Base-by-base conservation (phyloP, 805 yeast species). In the Candida ponderosae region DNA sequence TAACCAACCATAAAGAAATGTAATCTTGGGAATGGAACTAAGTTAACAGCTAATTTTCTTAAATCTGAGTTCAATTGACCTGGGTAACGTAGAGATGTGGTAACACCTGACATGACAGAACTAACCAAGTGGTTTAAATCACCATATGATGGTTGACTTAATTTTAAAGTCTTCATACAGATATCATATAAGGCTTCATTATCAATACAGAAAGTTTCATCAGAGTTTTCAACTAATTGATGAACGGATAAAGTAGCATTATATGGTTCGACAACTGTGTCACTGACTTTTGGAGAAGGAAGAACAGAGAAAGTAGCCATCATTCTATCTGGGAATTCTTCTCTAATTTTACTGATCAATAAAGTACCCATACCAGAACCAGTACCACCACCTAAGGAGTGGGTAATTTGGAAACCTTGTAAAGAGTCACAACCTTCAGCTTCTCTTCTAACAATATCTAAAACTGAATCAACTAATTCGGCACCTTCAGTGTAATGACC, bases 1-100 rank as follows among this genome's bases (percentile, higher is more conserved):
- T 90, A 90, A 37, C 97, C 87, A 43, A 93, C 97, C 67, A 93
- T 79, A 56, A 97, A 97, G 90, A 93, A 93, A 69, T 93, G 98
- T 58, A 93, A 89, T 73, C 97, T 87, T 67, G 98, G 98, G 71
- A 87, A 93, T 58, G 98, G 98, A 40, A 93, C 98, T 71, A 93
- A 74, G 65, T 93, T 93, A 40, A 97, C 94, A 70, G 94, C 97
- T 75, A 90, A 89, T 67, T 90, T 97, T 67, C 93, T 93, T 60
- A 93, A 76, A 66, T 90, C 98, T 44, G 94, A 97, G 62, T 90
- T 90, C 62, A 90, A 76, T 32, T 96, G 88, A 53, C 98, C 98
- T 60, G 88, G 96, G 59, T 90, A 90, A 69, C 98, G 85, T 63
- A 90, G 74, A 18, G 96, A 87, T 11, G 98, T 97, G 36, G 98